Evolutionary conservation across 139 green algal genomes (phyloP), one percentile per base, ranked within the genome.

Genomic region (Picochlorum sp.): DNA sequence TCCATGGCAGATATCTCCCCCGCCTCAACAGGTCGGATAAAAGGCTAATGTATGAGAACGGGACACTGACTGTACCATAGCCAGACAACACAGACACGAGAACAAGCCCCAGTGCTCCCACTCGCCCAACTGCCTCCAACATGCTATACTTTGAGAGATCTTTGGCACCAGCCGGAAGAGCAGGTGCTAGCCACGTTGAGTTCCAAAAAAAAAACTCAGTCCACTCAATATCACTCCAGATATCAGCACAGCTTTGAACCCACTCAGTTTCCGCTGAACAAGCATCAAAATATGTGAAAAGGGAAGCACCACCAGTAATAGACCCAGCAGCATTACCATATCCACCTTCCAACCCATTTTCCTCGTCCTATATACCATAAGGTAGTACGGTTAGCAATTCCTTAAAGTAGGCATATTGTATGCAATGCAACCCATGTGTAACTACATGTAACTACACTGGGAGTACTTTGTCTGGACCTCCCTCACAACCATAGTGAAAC

Each of bases 21-120:
- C 20, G 67, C 66, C 50, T 87, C 75, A 32, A 96, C 88, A 4
- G 89, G 89, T 45, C 85, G 74, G 15, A 94, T 80, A 96, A 96
- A 11, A 91, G 79, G 15, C 78, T 86, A 16, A 98, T 85, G 81
- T 97, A 97, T 3, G 75, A 85, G 79, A 88, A 96, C 14, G 92
- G 92, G 45, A 98, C 80, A 65, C 81, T 86, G 4, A 98, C 92
- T 3, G 87, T 77, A 15, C 86, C 90, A 62, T 91, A 97, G 23
- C 92, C 92, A 2, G 85, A 93, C 47, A 98, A 83, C 6, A 97
- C 78, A 1, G 87, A 90, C 32, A 98, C 92, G 24, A 97, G 77
- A 67, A 85, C 85, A 3, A 93, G 90, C 44, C 92, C 92, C 37
- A 98, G 58, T 49, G 95, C 85, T 3, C 92, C 90, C 58, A 97